Base-by-base conservation (phyloP, 352 stramenopile genomes). In the Phytophthora idaei region DNA sequence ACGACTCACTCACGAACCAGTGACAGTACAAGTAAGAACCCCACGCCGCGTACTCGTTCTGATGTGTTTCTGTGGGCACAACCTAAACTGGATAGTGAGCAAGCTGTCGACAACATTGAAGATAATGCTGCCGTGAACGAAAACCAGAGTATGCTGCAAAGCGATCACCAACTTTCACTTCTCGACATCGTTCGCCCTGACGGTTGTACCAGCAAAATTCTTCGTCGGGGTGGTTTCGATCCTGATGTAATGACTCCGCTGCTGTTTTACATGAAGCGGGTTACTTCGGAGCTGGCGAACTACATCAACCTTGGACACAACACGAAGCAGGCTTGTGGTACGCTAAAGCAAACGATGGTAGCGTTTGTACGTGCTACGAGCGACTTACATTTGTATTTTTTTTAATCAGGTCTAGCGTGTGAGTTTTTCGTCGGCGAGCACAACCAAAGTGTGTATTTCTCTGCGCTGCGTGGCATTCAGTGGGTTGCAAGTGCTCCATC, bases 181-280 rank as follows among this genome's bases (percentile, higher is more conserved):
- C 65, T 73, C 34, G 58, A 69, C 5, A 68, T 73, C 27, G 53
- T 57, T 37, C 28, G 31, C 15, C 46, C 47, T 36, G 53, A 69
- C 8, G 51, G n/a, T 6, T 39, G 4, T 51, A 62, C 66, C 10
- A 45, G 67, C 17, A 74, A 64, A 27, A 41, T 12, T 14, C 69
- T 87, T 29, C 45, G 64, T 7, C 42, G 39, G 0, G 5, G 69
- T 14, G 78, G 74, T 0, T 82, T 90, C 32, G 72, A 87, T 21
- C 48, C 65, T 14, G 71, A 85, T 27, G 57, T 71, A n/a, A 74
- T 78, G 29, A 53, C 83, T 32, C 75, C 82, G 17, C 69, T 78
- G 44, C 59, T 90, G 3, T 75, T 80, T 9, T 74, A 84, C 45
- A 88, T 89, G 70, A 90, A 85, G 46, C 58, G 83, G 25, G 57